phyloP scores from a whole-genome alignment of 768 basidiomycete genomes.

The Pseudohyphozyma bogoriensis region DNA sequence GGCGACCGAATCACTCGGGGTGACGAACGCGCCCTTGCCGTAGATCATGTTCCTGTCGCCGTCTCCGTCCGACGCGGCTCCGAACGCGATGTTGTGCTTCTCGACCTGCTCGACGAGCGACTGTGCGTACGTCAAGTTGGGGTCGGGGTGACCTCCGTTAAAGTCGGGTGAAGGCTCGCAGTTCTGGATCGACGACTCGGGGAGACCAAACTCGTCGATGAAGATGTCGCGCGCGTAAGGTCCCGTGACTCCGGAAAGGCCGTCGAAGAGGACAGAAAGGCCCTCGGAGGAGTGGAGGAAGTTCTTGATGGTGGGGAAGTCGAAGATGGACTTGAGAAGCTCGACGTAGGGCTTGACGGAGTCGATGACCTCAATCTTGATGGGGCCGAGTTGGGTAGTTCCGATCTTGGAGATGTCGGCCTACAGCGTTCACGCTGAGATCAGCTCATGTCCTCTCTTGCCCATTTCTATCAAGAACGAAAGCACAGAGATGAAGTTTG shows the following conservation, averaged over 20 bases:
- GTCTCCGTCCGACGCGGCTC: constrained; percentile 94
- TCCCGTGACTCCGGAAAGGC: constrained; percentile 90
- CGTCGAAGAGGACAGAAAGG: constrained; percentile 86
- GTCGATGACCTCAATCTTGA: constrained; percentile 82
- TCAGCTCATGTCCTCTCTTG: too few species aligned
- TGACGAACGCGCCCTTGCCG: constrained; percentile 94
- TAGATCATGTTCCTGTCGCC: constrained; percentile 99
- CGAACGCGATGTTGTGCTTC: constrained; percentile 71
- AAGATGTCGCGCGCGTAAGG: constrained; percentile 88
- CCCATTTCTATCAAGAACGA: background rate
- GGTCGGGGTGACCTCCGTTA: constrained; percentile 95
- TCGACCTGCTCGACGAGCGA: constrained; percentile 87
- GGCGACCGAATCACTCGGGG: constrained; percentile 92
- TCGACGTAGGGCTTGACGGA: constrained; percentile 79
- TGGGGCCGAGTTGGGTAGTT: constrained; percentile 65
- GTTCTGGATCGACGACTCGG: constrained; percentile 75
- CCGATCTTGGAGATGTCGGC: constrained; percentile 77
- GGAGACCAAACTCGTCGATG: constrained; percentile 68
- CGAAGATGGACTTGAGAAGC: constrained; percentile 80
- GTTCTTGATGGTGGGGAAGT: constrained; percentile 79
- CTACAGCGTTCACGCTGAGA: constrained; percentile 38
- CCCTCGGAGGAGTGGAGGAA: constrained; percentile 65
- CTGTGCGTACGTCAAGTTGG: constrained; percentile 95
- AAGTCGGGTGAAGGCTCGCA: constrained; percentile 86
- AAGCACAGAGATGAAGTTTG: background rate